Conservation (phyloP, 768 basidiomycete species). For the Xerocomellus intermedius region DNA sequence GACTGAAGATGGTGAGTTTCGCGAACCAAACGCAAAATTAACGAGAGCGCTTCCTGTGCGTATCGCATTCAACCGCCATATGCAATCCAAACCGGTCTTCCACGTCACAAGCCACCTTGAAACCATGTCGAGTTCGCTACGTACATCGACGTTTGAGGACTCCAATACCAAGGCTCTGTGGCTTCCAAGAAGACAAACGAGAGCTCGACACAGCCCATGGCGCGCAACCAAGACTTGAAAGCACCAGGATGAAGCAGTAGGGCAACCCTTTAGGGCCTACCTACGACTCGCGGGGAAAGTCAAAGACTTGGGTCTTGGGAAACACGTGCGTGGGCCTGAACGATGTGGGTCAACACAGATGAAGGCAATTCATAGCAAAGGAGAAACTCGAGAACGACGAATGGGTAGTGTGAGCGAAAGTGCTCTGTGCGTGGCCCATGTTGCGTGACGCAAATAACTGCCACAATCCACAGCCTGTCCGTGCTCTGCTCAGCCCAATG, state of each 20-base stretch:
- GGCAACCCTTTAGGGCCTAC: slow-evolving; percentile 10
- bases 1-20: slow-evolving; percentile 13
- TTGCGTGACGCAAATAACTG: neutral
- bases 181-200: slow-evolving; percentile 19
- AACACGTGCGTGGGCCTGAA: slow-evolving; percentile 42
- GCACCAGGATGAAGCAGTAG: slow-evolving; percentile 48
- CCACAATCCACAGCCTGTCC: slow-evolving; percentile 28
- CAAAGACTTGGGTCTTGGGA: slow-evolving; percentile 41
- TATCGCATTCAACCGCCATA: slow-evolving; percentile 28
- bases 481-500: slow-evolving; percentile 41
- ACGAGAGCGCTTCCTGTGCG: slow-evolving; percentile 36
- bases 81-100: slow-evolving; percentile 20
- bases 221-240: slow-evolving; percentile 48
- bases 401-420: slow-evolving; percentile 27
- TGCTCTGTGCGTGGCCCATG: slow-evolving; percentile 39
- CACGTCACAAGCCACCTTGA: slow-evolving; percentile 33
- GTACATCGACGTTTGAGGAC: slow-evolving; percentile 51
- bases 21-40: slow-evolving; percentile 9
- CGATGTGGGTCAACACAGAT: slow-evolving; percentile 23
- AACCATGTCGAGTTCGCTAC: slow-evolving; percentile 57
- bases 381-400: slow-evolving; percentile 24
- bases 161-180: slow-evolving; percentile 32
- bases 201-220: slow-evolving; percentile 46
- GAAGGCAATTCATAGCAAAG: slow-evolving; percentile 3
- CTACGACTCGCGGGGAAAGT: slow-evolving; percentile 35